Percentiles rank a stretch among this genome's conserved stretches.
phyloP scores from a whole-genome alignment of 2,329 filamentous ascomycete genomes.

The Fusarium transvaalense region DNA sequence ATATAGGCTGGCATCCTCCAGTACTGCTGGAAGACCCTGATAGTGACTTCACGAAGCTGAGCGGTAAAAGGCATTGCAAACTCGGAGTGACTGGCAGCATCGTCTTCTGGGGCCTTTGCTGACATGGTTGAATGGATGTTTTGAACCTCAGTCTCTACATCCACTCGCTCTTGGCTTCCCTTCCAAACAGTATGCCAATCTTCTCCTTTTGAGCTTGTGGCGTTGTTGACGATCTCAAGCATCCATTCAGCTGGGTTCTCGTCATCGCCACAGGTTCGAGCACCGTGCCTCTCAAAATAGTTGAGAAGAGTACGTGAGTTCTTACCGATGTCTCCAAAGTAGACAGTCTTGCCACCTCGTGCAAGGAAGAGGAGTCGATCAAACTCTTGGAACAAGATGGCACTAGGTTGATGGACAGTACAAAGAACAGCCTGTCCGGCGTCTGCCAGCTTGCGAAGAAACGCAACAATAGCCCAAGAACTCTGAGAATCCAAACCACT shows the following conservation, averaged over 20 bases:
- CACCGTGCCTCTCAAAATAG: slow-evolving; percentile 76
- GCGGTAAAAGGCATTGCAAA: slow-evolving; percentile 80
- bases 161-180: slow-evolving; percentile 62
- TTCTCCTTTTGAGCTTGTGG: slow-evolving; percentile 53
- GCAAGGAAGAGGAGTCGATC: slow-evolving; percentile 74
- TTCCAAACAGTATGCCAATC: slow-evolving; percentile 80
- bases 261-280: slow-evolving; percentile 66
- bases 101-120: slow-evolving; percentile 31
- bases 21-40: slow-evolving; percentile 83
- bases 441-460: slow-evolving; percentile 71
- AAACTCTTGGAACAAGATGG: slow-evolving; percentile 66
- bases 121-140: slow-evolving; percentile 67
- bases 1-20: slow-evolving; percentile 85
- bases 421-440: slow-evolving; percentile 66
- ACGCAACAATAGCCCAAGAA: slow-evolving; percentile 72
- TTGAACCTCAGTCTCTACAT: slow-evolving; percentile 72
- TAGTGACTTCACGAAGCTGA: slow-evolving; percentile 75
- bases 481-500: slow-evolving; percentile 73
- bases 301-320: slow-evolving; percentile 68
- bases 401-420: slow-evolving; percentile 68
- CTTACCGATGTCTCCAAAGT: slow-evolving; percentile 75
- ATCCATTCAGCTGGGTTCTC: slow-evolving; percentile 85
- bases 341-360: slow-evolving; percentile 74
- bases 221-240: slow-evolving; percentile 66
- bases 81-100: slow-evolving; percentile 63